Percentiles rank a stretch among this genome's conserved stretches.
Evolutionary conservation across 2,329 filamentous ascomycete genomes (phyloP).

Genomic region (Leptographium flavum): DNA sequence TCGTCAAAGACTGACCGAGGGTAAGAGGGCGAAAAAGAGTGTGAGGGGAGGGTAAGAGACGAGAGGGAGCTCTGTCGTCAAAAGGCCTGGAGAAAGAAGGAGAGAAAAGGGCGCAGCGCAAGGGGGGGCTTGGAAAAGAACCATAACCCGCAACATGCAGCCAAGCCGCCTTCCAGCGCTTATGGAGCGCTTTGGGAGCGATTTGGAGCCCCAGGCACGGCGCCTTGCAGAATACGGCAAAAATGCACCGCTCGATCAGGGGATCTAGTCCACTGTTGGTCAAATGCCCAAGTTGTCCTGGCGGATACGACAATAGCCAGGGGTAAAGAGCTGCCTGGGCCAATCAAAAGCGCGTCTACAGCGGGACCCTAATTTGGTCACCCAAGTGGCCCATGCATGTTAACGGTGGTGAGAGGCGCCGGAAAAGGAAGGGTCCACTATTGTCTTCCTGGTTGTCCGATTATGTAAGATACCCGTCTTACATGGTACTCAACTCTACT

Average conservation of each 20-base stretch:
- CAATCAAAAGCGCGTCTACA: not conserved
- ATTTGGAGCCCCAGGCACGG: not conserved
- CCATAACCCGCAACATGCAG: conserved; percentile 1
- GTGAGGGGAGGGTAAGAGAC: not conserved
- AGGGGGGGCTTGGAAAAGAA: not conserved
- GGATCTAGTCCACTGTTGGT: not conserved
- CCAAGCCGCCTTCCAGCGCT: too few relatives aligned
- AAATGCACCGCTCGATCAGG: not conserved
- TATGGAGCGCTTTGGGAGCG: not conserved
- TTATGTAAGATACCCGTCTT: too few relatives aligned
- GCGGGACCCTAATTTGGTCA: not conserved
- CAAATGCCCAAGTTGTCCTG: not conserved
- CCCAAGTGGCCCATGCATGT: not conserved
- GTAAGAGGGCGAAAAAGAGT: conserved; percentile 6
- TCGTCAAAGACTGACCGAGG: conserved; percentile 6
- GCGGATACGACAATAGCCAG: not conserved
- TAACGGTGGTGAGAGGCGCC: not conserved
- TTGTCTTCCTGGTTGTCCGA: too few relatives aligned
- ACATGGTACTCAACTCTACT: too few relatives aligned
- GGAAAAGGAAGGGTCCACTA: too few relatives aligned
- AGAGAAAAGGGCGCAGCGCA: not conserved
- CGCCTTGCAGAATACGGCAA: not conserved
- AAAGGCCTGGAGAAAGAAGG: not conserved
- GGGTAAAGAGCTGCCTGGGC: not conserved
- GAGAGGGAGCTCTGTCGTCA: conserved; percentile 6